phyloP scores from a whole-genome alignment of 495 filamentous ascomycete species.

The Cudoniella acicularis region DNA sequence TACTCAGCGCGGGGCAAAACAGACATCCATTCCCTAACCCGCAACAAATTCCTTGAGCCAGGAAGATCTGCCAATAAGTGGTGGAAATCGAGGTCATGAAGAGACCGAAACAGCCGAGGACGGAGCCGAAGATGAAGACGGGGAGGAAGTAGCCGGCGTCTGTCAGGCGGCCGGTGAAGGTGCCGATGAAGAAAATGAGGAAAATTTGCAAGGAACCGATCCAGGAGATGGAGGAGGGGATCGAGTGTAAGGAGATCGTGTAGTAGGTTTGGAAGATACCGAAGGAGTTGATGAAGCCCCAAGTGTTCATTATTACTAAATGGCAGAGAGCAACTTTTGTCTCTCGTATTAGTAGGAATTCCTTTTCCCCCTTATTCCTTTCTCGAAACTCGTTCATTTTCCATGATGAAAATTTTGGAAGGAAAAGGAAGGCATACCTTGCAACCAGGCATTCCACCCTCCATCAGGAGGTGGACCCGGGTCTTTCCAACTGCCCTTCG shows the following conservation, averaged over 20 bases:
- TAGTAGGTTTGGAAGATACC: slow-evolving; percentile 74
- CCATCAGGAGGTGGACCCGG: slow-evolving; percentile 53
- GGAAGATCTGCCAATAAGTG: slow-evolving; percentile 71
- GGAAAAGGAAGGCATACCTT: slow-evolving; percentile 29
- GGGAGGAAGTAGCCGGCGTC: slow-evolving; percentile 60
- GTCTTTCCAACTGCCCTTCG: slow-evolving; percentile 37
- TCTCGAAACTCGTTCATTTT: too few relatives aligned
- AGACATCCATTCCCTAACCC: slow-evolving; percentile 70
- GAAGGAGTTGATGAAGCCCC: slow-evolving; percentile 71
- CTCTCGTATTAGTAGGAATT: background rate
- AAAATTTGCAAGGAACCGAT: slow-evolving; percentile 59
- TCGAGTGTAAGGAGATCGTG: slow-evolving; percentile 36
- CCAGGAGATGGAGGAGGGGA: slow-evolving; percentile 53
- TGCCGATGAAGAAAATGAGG: slow-evolving; percentile 44
- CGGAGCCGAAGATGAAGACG: slow-evolving; percentile 48
- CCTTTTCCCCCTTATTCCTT: background rate
- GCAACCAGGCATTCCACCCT: slow-evolving; percentile 44
- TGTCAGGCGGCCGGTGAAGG: slow-evolving; percentile 49
- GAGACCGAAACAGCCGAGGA: slow-evolving; percentile 53
- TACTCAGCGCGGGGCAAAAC: slow-evolving; percentile 63
- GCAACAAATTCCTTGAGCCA: slow-evolving; percentile 72
- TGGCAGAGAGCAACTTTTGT: background rate
- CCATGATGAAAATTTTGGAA: too few relatives aligned
- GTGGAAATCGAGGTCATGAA: slow-evolving; percentile 64
- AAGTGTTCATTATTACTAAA: slow-evolving; percentile 5